Evolutionary conservation across 768 basidiomycete genomes (phyloP).

Genomic region (Suillus spraguei): DNA sequence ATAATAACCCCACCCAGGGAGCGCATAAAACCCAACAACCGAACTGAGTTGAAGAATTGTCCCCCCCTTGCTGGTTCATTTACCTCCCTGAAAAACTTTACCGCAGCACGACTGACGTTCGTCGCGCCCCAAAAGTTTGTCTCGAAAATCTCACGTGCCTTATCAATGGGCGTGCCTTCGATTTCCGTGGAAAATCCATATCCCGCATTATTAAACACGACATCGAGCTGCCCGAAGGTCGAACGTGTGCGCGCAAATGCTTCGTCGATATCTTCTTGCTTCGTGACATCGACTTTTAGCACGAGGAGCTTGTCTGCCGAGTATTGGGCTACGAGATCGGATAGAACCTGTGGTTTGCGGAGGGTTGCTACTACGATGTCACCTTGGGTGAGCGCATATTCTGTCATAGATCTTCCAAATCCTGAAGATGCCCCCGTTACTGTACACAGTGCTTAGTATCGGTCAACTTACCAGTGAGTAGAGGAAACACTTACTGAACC

Average conservation of each 20-base stretch:
- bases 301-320: background rate
- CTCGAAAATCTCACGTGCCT: background rate
- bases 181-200: background rate
- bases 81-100: background rate
- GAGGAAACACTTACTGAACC: background rate
- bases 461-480: background rate
- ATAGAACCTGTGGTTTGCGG: background rate
- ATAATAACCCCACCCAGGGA: background rate
- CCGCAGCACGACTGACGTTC: background rate
- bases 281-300: background rate
- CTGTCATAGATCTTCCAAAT: background rate
- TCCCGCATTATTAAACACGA: background rate
- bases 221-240: background rate
- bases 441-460: background rate
- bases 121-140: background rate
- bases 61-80: background rate
- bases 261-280: background rate
- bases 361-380: background rate
- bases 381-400: background rate
- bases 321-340: background rate
- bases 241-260: background rate
- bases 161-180: background rate
- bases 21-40: background rate
- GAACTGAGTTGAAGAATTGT: background rate
- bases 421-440: background rate